Evolutionary conservation across 495 filamentous ascomycete species (phyloP), one percentile per base, ranked within the genome.

Genomic region (Annulohypoxylon moriforme): DNA sequence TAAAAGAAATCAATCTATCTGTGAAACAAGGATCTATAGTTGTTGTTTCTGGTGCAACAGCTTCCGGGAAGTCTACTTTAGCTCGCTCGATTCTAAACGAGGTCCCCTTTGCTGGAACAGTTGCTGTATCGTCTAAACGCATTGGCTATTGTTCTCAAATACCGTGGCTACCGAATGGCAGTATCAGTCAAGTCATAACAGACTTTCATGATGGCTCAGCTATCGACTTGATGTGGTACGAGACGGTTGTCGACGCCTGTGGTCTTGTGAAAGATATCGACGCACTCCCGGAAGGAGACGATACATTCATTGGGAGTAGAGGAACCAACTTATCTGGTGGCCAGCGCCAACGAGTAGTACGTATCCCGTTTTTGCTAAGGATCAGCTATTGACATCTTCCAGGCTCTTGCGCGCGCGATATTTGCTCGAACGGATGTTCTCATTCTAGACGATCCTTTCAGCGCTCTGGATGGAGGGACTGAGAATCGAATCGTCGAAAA

Each of bases 251-350:
- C 11, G 81, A 89, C 38, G 85, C 85, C 3, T 90, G 88, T 68
- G 87, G 87, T 46, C 78, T 92, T 1, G 67, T 78, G 1, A 78
- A 85, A 1, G 90, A 92, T 74, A 72, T 91, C 22, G 81, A 83
- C 0, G 83, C 85, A 57, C 81, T 90, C 52, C 83, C 85, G 0
- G 76, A 83, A 64, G 85, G 87, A 10, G 89, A 91, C 65, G 69
- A 82, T 42, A 89, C 88, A 0, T 81, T 87, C 38, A 82, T 91
- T 44, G 90, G 90, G 10, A 87, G 88, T 67, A 84, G 87, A 73
- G 90, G 90, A 11, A 85, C 89, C 50, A 89, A 86, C 0, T 80
- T 92, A 0, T 89, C 87, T n/a, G 90, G 90, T 8, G 90, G 90
- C 0, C 90, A 91, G 71, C 87, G 87, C 60, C 88, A 90, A 61